Evolutionary conservation across 148 eudicot genomes (phyloP).

Genomic region (Persicaria maculosa): DNA sequence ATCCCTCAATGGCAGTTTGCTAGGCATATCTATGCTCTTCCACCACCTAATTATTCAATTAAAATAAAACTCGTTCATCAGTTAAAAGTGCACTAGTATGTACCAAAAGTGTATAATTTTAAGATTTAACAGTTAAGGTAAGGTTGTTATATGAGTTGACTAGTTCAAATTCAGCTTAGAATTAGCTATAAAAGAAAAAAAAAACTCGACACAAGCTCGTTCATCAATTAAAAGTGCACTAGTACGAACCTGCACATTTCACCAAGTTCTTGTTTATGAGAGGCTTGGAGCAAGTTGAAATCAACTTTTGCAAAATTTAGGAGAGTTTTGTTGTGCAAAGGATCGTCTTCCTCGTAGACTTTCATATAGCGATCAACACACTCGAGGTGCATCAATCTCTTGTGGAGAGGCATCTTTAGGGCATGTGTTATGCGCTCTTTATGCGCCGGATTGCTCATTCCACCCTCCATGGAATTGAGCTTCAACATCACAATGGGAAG

Average conservation of each 20-base stretch:
- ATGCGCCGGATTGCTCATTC: not conserved
- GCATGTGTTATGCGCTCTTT: constrained; percentile 17
- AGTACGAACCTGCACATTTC: constrained; percentile 18
- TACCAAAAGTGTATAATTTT: too few species aligned
- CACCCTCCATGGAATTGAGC: constrained; percentile 1
- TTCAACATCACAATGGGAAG: constrained; percentile 17
- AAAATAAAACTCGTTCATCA: too few species aligned
- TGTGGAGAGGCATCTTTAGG: constrained; percentile 18
- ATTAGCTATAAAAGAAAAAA: too few species aligned
- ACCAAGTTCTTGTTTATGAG: constrained; percentile 25
- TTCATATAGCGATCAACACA: constrained; percentile 24
- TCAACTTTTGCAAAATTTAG: constrained; percentile 27
- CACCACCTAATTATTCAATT: too few species aligned
- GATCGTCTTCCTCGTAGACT: constrained; percentile 19
- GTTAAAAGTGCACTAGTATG: too few species aligned
- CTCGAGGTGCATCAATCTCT: constrained; percentile 20
- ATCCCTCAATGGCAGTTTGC: too few species aligned
- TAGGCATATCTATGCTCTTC: too few species aligned
- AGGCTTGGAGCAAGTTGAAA: constrained; percentile 25
- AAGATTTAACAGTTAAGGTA: too few species aligned
- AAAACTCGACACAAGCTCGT: too few species aligned
- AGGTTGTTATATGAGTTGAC: too few species aligned
- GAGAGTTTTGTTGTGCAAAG: constrained; percentile 11
- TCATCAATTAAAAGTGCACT: too few species aligned
- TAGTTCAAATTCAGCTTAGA: too few species aligned